A percentile compares a stretch with the other conserved stretches of the same genome.
These are phyloP conservation scores for Chrysoporthe austroafricana DNA, from an alignment of 2,329 filamentous ascomycete genomes.

Conservation along the genomic window DNA sequence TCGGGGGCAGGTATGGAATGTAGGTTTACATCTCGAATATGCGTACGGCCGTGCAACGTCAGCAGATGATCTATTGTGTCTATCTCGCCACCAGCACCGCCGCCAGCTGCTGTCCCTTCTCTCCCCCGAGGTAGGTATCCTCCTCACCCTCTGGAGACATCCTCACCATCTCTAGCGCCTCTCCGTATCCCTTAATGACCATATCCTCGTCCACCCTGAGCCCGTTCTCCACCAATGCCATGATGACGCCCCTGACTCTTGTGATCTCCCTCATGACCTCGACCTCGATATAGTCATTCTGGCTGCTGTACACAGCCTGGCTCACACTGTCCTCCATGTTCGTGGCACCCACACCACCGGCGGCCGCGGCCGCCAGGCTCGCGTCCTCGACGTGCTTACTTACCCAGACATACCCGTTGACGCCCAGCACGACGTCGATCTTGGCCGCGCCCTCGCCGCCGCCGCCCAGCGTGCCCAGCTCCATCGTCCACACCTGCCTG, in stretches of 20 bases:
- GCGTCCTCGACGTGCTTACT: conserved; percentile 76
- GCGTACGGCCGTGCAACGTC: no score
- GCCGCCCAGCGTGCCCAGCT: conserved; percentile 44
- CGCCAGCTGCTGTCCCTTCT: conserved; percentile 55
- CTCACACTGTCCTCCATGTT: conserved; percentile 86
- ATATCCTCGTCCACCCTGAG: conserved; percentile 88
- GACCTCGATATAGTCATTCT: conserved; percentile 83
- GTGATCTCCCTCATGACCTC: conserved; percentile 87
- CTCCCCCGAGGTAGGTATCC: conserved; percentile 63
- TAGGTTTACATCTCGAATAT: no score
- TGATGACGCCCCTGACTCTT: conserved; percentile 78
- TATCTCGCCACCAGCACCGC: conserved; percentile 42
- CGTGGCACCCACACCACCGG: conserved; percentile 71
- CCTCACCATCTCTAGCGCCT: conserved; percentile 74
- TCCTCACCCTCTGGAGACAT: conserved; percentile 60
- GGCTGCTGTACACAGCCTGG: conserved; percentile 87
- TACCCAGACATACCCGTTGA: conserved; percentile 98
- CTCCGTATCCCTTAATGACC: conserved; percentile 80
- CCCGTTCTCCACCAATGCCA: conserved; percentile 79
- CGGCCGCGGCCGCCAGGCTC: conserved; percentile 48
- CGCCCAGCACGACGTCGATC: conserved; percentile 86
- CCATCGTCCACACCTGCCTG: conserved; percentile 85
- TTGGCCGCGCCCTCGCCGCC: conserved; percentile 56
- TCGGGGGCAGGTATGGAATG: not conserved
- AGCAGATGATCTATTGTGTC: no score